Evolutionary conservation across 495 filamentous ascomycete genomes (phyloP), one percentile per base, ranked within the genome.

Genomic region (Podospora anserina): DNA sequence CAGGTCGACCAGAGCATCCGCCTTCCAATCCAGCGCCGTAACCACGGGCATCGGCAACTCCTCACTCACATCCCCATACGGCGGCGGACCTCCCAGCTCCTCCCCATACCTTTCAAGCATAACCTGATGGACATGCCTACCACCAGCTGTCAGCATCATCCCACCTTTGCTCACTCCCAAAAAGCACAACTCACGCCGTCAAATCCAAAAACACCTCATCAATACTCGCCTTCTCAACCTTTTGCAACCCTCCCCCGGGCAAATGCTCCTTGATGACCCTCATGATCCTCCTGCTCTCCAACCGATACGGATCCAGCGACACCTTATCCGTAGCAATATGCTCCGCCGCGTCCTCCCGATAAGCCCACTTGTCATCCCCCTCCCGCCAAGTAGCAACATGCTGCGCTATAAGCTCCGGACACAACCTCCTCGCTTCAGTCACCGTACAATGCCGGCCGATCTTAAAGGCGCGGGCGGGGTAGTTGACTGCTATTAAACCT

Each of bases 361-460:
- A 99, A 15, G 88, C 90, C 95, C 95, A 98, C 71, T 87, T 89
- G 63, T 88, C 90, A 53, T 97, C 92, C 0, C 96, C 96, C 74
- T 97, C 93, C 71, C 88, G 87, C 88, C 96, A 99, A 2, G 94
- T 98, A 32, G 95, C 94, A 23, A 99, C 93, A 80, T 98, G 93
- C 78, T 97, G 95, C 56, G 90, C 78, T 13, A 96, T 87, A 39
- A 99, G 82, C 15, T 90, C 84, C 28, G 95, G 93, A 72, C 96
- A 98, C 55, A 91, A 77, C 78, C 95, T 94, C 79, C 88, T 89
- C n/a, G 95, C 95, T 74, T 98, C 96, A 6, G 81, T 83, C 49
- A 90, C 86, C 5, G 87, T 89, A 59, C 93, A 82, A 78, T 92
- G 90, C 27, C 94, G 80, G 55, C 82, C 89, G 44, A 99, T 88